These are phyloP conservation scores for Sindora glabra DNA, from an alignment of 306 rosid genomes.

Conservation along the genomic window DNA sequence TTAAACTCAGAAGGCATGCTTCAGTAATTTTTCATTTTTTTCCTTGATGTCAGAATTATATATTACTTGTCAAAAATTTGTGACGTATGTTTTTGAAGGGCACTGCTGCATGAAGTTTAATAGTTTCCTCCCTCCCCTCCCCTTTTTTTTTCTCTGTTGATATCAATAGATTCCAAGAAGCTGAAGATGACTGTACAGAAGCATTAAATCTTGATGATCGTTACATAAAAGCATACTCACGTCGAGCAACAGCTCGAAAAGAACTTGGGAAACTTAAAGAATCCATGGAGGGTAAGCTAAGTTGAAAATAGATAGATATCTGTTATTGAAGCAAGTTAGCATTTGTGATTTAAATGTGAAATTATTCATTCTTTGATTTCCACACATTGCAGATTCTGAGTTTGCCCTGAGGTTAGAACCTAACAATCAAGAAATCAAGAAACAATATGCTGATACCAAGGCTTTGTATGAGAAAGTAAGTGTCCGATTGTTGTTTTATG, in stretches of 20 bases:
- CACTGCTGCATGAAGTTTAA: background rate
- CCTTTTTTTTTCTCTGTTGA: too few species aligned
- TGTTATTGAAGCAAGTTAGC: background rate
- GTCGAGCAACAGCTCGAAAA: slow-evolving; percentile 84
- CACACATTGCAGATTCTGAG: slow-evolving; percentile 70
- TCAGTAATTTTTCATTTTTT: background rate
- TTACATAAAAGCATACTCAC: slow-evolving; percentile 90
- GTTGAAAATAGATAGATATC: slow-evolving; percentile 15
- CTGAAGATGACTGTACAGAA: slow-evolving; percentile 94
- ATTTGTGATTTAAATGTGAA: slow-evolving; percentile 12
- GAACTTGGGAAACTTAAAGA: slow-evolving; percentile 79
- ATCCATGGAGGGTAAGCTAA: slow-evolving; percentile 68
- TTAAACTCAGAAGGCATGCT: slow-evolving; percentile 72
- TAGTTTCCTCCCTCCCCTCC: background rate
- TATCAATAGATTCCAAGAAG: slow-evolving; percentile 63
- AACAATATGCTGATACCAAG: slow-evolving; percentile 74
- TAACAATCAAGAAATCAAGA: slow-evolving; percentile 85
- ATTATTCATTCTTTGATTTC: slow-evolving; percentile 29
- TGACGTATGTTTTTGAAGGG: background rate
- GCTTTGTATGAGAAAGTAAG: slow-evolving; percentile 74
- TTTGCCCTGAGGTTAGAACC: slow-evolving; percentile 92
- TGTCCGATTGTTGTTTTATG: too few species aligned
- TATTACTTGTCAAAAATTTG: background rate
- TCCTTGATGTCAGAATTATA: too few species aligned
- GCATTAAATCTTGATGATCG: slow-evolving; percentile 92